These are phyloP conservation scores for Thinopyrum elongatum DNA, from an alignment of 176 grass and related monocot genomes.

Conservation along the genomic window DNA sequence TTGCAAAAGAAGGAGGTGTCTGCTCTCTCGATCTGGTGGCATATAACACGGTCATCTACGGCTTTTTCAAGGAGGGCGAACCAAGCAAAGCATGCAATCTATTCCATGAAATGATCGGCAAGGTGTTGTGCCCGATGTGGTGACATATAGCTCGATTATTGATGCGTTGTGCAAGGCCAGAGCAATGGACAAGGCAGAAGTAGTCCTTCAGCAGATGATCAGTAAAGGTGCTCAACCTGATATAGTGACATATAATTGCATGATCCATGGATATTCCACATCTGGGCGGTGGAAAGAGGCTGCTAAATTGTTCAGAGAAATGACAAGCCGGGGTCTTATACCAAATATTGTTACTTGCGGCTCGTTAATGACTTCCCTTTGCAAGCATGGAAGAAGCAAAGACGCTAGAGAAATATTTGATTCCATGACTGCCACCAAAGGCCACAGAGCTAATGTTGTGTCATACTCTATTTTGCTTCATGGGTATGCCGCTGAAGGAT, in stretches of 20 bases:
- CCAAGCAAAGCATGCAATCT: neutral
- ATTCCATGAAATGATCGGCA: neutral
- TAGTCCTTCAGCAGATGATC: neutral
- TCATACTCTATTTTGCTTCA: neutral
- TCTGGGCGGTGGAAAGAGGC: neutral
- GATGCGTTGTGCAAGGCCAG: neutral
- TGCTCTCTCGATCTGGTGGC: accelerated
- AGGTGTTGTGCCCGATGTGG: neutral
- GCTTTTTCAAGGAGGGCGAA: neutral
- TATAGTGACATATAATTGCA: neutral
- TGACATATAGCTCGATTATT: accelerated
- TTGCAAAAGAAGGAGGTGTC: neutral
- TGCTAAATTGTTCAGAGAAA: neutral
- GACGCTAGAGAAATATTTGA: neutral
- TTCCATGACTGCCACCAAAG: neutral
- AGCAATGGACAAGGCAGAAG: neutral
- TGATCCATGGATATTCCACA: neutral
- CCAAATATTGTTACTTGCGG: neutral
- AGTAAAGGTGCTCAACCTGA: neutral
- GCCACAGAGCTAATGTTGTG: neutral
- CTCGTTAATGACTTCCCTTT: neutral
- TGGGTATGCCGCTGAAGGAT: neutral
- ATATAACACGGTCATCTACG: neutral
- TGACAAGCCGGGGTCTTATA: neutral
- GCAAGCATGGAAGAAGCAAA: constrained; percentile 3